A percentile compares a stretch with the other conserved stretches of the same genome.
Evolutionary conservation across 257 asterid genomes (phyloP).

Genomic region (Oldenlandia corymbosa): DNA sequence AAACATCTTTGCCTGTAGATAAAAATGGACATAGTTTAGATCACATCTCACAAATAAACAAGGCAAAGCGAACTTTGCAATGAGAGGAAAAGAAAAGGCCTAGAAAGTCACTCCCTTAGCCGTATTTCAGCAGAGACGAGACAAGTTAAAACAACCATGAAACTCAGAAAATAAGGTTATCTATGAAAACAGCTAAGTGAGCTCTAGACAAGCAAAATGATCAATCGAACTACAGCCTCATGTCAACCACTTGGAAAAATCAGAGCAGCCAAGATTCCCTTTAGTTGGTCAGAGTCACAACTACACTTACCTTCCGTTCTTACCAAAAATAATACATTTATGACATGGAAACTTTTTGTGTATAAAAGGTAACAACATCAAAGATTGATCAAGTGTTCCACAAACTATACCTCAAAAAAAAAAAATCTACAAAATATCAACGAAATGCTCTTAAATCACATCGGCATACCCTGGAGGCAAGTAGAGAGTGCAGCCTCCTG

Average conservation of each 20-base stretch:
- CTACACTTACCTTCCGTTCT: background rate
- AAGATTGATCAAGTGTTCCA: background rate
- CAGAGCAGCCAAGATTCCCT: background rate
- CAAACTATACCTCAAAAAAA: too few relatives aligned
- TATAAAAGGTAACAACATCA: background rate
- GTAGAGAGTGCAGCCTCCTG: slow-evolving; percentile 85
- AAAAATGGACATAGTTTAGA: background rate
- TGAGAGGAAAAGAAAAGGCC: background rate
- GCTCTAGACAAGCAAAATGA: background rate
- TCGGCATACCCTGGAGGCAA: slow-evolving; percentile 63
- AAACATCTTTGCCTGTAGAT: slow-evolving; percentile 68
- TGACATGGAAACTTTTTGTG: background rate
- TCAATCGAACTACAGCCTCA: background rate
- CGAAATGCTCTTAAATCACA: background rate
- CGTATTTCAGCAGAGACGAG: background rate
- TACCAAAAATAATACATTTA: background rate
- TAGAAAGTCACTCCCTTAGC: background rate
- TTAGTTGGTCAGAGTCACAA: background rate
- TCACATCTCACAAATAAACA: background rate
- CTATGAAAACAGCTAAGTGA: background rate
- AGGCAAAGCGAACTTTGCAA: background rate
- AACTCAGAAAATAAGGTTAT: background rate
- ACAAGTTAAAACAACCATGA: background rate
- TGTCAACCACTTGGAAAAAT: background rate
- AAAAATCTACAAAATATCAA: background rate